Conservation (phyloP, 495 filamentous ascomycete species). For the Cudoniella acicularis region DNA sequence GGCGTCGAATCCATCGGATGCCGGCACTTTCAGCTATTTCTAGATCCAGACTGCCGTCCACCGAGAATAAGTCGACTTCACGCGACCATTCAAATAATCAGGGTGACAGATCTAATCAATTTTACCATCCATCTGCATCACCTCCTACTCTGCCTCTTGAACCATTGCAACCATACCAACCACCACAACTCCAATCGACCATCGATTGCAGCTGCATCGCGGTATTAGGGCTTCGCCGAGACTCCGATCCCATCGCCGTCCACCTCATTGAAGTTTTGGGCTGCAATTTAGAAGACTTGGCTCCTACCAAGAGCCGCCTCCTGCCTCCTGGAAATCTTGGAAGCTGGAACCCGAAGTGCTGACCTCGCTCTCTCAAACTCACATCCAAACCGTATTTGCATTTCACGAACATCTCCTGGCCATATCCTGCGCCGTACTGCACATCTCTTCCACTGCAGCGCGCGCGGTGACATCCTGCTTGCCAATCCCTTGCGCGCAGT, state of each 20-base stretch:
- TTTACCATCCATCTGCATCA: background rate
- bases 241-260: background rate
- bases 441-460: background rate
- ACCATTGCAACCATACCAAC: no score
- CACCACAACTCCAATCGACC: no score
- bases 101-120: background rate
- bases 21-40: background rate
- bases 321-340: background rate
- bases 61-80: no score
- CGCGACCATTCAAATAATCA: background rate
- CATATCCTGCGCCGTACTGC: no score
- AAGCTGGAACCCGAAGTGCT: background rate
- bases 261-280: no score
- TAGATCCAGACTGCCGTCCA: background rate
- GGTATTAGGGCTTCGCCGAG: background rate
- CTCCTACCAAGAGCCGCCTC: background rate
- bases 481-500: background rate
- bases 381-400: no score
- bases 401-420: no score
- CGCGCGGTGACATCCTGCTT: background rate
- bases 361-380: background rate
- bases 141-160: no score
- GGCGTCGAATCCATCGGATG: background rate
- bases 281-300: no score
- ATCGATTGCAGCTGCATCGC: background rate